These are phyloP conservation scores for Geotrichum carabidarum DNA, from an alignment of 1,139 yeast genomes.

Conservation along the genomic window DNA sequence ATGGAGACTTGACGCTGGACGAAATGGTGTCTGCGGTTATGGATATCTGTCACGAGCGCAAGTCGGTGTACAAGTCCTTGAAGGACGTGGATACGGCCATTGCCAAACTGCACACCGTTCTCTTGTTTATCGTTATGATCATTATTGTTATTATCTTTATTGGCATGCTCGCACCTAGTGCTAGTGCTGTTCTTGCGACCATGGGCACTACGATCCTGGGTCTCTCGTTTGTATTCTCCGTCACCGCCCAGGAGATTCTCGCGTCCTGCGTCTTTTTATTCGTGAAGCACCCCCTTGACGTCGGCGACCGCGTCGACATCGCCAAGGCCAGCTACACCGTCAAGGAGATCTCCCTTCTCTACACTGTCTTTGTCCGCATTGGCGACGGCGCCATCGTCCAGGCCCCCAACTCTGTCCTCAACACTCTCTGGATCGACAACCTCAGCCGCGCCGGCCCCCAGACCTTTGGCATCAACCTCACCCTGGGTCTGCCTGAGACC, in stretches of 20 bases:
- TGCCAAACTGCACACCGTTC: slow-evolving; percentile 38
- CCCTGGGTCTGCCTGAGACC: slow-evolving; percentile 40
- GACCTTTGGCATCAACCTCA: slow-evolving; percentile 30
- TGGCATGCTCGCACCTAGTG: slow-evolving; percentile 43
- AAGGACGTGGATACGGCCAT: slow-evolving; percentile 43
- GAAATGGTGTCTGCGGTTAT: slow-evolving; percentile 37
- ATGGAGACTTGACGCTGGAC: slow-evolving; percentile 39
- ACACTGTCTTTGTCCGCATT: slow-evolving; percentile 36
- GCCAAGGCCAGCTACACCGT: slow-evolving; percentile 29
- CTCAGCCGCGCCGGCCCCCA: slow-evolving; percentile 38
- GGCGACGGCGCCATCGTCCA: slow-evolving; percentile 36
- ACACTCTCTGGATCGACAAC: slow-evolving; percentile 41
- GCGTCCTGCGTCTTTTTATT: slow-evolving; percentile 42
- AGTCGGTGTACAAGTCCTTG: slow-evolving; percentile 38
- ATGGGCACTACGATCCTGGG: slow-evolving; percentile 42
- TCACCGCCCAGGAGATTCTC: slow-evolving; percentile 40
- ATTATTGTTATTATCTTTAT: slow-evolving; percentile 39
- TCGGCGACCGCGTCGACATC: slow-evolving; percentile 40
- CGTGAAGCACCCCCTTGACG: slow-evolving; percentile 43
- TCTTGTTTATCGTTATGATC: slow-evolving; percentile 35
- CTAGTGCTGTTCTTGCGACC: slow-evolving; percentile 41
- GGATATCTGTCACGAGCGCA: slow-evolving; percentile 37
- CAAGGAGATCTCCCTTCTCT: slow-evolving; percentile 37
- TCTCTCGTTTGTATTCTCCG: slow-evolving; percentile 39
- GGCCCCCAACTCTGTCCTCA: slow-evolving; percentile 39